Conservation (phyloP, 2,329 filamentous ascomycete genomes). For the Ophiocordyceps camponoti-floridani region DNA sequence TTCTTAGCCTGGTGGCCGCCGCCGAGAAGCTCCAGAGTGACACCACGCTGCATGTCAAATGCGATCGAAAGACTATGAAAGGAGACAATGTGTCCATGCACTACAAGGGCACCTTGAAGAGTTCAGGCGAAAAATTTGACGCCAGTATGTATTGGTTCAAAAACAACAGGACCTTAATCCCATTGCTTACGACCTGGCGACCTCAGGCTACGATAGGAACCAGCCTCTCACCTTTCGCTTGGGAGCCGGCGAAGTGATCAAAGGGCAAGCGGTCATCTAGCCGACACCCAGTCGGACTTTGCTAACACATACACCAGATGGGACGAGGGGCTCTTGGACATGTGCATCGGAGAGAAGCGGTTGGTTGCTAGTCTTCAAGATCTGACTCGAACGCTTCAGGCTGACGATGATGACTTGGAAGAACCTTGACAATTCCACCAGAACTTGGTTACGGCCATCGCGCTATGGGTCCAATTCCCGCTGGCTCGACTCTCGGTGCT, state of each 20-base stretch:
- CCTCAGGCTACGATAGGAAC: conserved; percentile 53
- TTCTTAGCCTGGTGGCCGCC: conserved; percentile 27
- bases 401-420: conserved; percentile 7
- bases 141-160: conserved; percentile 28
- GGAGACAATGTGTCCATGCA: conserved; percentile 76
- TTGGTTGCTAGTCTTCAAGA: conserved; percentile 10
- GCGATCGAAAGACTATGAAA: conserved; percentile 56
- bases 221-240: conserved; percentile 63
- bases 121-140: conserved; percentile 67
- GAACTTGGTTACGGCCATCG: conserved; percentile 66
- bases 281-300: too few species aligned
- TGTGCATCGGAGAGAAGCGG: conserved; percentile 91
- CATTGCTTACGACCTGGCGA: conserved; percentile 1
- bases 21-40: conserved; percentile 57
- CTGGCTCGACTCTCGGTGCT: conserved; percentile 55
- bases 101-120: conserved; percentile 67
- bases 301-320: conserved; percentile 32
- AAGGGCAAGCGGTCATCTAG: conserved; percentile 41
- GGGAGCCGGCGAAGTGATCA: conserved; percentile 70
- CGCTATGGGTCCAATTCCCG: conserved; percentile 66
- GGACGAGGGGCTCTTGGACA: conserved; percentile 78
- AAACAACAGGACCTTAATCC: background rate
- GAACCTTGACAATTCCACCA: conserved; percentile 78
- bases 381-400: background rate
- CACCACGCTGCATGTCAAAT: conserved; percentile 55